A percentile compares a stretch with the other conserved stretches of the same genome.
Evolutionary conservation across 108 stramenopile species (phyloP).

Genomic region (Cylindrotheca closterium): DNA sequence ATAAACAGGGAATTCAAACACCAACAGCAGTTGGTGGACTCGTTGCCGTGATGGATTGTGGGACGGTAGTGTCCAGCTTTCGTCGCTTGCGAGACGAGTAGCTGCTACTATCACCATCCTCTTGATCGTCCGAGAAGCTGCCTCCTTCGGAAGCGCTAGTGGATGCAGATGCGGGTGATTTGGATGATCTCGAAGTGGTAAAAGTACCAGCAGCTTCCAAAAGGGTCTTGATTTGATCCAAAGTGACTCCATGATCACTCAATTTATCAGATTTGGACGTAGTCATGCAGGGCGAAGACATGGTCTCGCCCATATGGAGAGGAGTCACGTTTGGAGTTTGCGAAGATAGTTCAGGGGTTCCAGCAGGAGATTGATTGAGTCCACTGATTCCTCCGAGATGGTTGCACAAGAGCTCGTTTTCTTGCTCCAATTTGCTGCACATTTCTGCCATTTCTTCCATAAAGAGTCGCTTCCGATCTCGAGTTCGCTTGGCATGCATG

Average conservation of each 20-base stretch:
- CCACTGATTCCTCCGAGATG: constrained; percentile 54
- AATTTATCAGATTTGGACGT: not conserved
- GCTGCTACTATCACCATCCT: no score
- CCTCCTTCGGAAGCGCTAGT: constrained; percentile 1
- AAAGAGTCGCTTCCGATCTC: constrained; percentile 81
- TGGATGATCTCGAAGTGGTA: not conserved
- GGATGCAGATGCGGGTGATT: not conserved
- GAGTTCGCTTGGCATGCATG: constrained; percentile 90
- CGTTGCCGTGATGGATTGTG: constrained; percentile 8
- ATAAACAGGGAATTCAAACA: constrained; percentile 7
- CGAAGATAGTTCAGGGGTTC: constrained; percentile 8
- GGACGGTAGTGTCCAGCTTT: constrained; percentile 1
- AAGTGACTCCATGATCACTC: constrained; percentile 39
- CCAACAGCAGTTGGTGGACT: constrained; percentile 14
- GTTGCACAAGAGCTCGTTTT: constrained; percentile 57
- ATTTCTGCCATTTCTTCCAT: constrained; percentile 87
- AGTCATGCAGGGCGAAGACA: not conserved
- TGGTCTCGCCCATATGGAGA: not conserved
- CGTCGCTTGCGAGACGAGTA: constrained; percentile 16
- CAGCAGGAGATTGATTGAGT: not conserved
- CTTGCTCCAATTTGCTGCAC: constrained; percentile 68
- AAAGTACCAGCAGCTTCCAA: constrained; percentile 59
- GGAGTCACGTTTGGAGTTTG: constrained; percentile 5
- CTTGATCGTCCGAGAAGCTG: constrained; percentile 10
- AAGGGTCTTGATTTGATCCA: constrained; percentile 67